Evolutionary conservation across 352 stramenopile species (phyloP), one percentile per base, ranked within the genome.

Genomic region (Lagenidium sp.): DNA sequence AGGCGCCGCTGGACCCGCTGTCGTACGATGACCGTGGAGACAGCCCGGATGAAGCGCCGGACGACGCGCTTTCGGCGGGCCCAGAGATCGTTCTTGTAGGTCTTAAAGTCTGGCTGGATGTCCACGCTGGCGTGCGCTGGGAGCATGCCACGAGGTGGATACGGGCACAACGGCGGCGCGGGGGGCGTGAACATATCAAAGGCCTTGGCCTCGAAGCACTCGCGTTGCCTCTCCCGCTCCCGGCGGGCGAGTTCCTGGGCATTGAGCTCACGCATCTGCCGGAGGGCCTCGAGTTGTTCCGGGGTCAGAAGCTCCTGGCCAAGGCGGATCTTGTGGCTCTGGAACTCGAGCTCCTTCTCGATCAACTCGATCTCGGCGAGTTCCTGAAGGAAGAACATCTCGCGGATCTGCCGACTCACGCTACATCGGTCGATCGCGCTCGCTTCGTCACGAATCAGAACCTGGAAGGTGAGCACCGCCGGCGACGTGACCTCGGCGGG

Each of bases 31-130:
- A 72, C 80, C 4, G 59, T 80, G 5, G 85, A 90, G 6, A 95
- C 67, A 4, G 73, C 67, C 15, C 79, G 65, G 15, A 86, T 44
- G 16, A 94, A 51, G n/a, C 76, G 63, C 54, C 83, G 73, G 4
- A 81, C 53, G 24, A 85, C 48, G 26, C 75, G 79, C 26, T 82
- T 72, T 25, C 80, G 77, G 10, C 78, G 61, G 1, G 49, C 42
- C 86, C 83, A 95, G 48, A 95, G 38, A 49, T 95, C 82, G 47
- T 94, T 95, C 59, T 87, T 85, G 62, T 93, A 86, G 21, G 50
- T 47, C 44, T 95, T 93, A 42, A 89, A 96, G 36, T 93, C 76
- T 0, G 73, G 70, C 6, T 28, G 31, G 44, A 72, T 58, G 6
- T 38, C 38, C 1, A 60, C 47, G 24, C 45, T 26, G 22, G 69